Evolutionary conservation across 495 filamentous ascomycete genomes (phyloP).

Genomic region (Jackrogersella multiformis): DNA sequence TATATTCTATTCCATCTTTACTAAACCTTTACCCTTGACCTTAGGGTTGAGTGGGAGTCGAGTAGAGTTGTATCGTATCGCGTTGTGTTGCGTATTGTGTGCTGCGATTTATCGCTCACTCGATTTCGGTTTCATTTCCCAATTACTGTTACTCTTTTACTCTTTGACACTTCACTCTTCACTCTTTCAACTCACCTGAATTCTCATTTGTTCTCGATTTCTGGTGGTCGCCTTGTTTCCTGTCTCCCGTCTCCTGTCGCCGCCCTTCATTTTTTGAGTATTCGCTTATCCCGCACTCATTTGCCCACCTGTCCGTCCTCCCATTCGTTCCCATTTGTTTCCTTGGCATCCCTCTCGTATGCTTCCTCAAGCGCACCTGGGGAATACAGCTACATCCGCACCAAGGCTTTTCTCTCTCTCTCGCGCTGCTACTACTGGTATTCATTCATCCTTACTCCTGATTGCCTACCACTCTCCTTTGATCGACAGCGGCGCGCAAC

Average conservation of each 20-base stretch:
- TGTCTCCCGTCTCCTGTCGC: neutral
- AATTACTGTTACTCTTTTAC: neutral
- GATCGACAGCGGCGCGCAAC: conserved; percentile 27
- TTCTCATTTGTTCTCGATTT: conserved; percentile 7
- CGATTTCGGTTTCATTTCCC: conserved; percentile 14
- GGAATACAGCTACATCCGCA: neutral
- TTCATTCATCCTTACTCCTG: neutral
- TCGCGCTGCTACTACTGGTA: neutral
- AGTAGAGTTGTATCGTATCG: conserved; percentile 13
- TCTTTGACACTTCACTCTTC: conserved; percentile 6
- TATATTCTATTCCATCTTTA: neutral
- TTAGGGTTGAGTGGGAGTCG: conserved; percentile 4
- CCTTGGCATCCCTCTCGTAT: conserved; percentile 20
- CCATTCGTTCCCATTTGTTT: neutral
- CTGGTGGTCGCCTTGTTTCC: conserved; percentile 11
- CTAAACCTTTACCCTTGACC: neutral
- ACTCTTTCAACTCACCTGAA: conserved; percentile 2
- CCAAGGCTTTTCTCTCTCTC: conserved; percentile 1
- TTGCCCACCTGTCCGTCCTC: conserved; percentile 3
- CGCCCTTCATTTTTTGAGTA: conserved; percentile 5
- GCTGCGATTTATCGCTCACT: conserved; percentile 19
- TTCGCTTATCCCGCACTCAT: conserved; percentile 14
- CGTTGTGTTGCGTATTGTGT: conserved; percentile 11
- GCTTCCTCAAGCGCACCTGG: conserved; percentile 1
- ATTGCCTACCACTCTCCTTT: neutral